These are phyloP conservation scores for Simplicillium sp. DNA, from an alignment of 2,329 filamentous ascomycete genomes.

Conservation along the genomic window DNA sequence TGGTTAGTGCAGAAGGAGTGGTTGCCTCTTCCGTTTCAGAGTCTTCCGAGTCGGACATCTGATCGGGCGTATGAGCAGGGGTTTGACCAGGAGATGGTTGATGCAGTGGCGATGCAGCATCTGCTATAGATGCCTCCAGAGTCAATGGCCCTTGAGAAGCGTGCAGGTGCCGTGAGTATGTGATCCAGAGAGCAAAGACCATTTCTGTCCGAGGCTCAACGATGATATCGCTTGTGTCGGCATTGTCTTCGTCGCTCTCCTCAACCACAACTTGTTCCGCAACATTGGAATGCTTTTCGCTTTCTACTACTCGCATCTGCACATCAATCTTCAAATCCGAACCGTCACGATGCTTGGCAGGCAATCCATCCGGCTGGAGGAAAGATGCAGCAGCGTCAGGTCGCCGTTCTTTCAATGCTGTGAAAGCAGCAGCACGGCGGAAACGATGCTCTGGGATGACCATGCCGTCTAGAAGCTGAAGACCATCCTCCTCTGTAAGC, in stretches of 20 bases:
- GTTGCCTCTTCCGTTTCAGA: slow-evolving; percentile 30
- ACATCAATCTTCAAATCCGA: slow-evolving; percentile 89
- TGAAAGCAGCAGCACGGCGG: slow-evolving; percentile 73
- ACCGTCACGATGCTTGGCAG: slow-evolving; percentile 82
- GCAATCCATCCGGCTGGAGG: slow-evolving; percentile 72
- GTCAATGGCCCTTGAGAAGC: slow-evolving; percentile 49
- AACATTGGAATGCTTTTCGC: slow-evolving; percentile 57
- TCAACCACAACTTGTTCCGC: slow-evolving; percentile 58
- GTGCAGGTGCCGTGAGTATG: slow-evolving; percentile 88
- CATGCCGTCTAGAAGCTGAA: slow-evolving; percentile 82
- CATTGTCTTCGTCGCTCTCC: slow-evolving; percentile 35
- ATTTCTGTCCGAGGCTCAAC: slow-evolving; percentile 56
- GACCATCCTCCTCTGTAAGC: slow-evolving; percentile 76
- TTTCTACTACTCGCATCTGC: slow-evolving; percentile 93
- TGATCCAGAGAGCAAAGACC: slow-evolving; percentile 94
- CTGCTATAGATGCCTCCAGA: slow-evolving; percentile 41
- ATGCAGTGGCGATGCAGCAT: slow-evolving; percentile 52
- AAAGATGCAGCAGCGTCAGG: slow-evolving; percentile 72
- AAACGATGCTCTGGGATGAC: slow-evolving; percentile 96
- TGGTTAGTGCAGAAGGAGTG: slow-evolving; percentile 39
- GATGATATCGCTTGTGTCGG: slow-evolving; percentile 30
- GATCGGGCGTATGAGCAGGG: slow-evolving; percentile 44
- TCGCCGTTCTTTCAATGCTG: slow-evolving; percentile 74
- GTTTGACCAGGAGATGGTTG: slow-evolving; percentile 71
- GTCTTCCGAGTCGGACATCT: slow-evolving; percentile 45